A percentile compares a stretch with the other conserved stretches of the same genome.
Evolutionary conservation across 176 grass and related monocot genomes (phyloP).

Genomic region (Aegilops longissima): DNA sequence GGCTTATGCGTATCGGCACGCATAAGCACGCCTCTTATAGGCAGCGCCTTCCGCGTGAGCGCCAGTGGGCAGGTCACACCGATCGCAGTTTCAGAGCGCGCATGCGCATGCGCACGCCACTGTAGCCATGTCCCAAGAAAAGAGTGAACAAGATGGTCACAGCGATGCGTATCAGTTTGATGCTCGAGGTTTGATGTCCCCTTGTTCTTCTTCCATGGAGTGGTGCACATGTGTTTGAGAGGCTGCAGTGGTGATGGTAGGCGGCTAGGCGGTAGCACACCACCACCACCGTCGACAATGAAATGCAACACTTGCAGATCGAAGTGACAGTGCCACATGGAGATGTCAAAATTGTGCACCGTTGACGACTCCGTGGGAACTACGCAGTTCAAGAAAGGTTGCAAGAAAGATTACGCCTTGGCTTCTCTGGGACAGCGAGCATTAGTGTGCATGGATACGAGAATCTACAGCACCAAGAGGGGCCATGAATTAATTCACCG

Average conservation of each 20-base stretch:
- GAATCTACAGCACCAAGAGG: background rate
- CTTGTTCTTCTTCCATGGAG: background rate
- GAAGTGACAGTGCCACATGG: background rate
- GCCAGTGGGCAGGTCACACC: slow-evolving; percentile 1
- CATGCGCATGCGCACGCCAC: background rate
- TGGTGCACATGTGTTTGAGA: background rate
- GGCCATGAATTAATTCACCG: background rate
- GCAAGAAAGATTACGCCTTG: background rate
- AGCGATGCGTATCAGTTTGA: background rate
- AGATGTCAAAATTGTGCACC: background rate
- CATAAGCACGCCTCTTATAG: background rate
- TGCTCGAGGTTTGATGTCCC: background rate
- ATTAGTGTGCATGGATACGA: background rate
- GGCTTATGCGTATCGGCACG: background rate
- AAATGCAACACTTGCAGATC: background rate
- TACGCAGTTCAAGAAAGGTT: background rate
- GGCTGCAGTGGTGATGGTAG: background rate
- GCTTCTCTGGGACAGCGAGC: background rate
- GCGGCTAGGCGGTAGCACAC: background rate
- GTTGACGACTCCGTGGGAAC: background rate
- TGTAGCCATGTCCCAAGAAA: background rate
- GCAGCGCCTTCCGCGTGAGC: background rate
- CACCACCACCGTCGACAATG: background rate
- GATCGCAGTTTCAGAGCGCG: background rate
- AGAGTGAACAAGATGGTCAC: slow-evolving; percentile 24